Percentiles rank a stretch among this genome's conserved stretches.
Conservation (phyloP, 371 early-diverging fungal genomes). For the Mycotypha africana region DNA sequence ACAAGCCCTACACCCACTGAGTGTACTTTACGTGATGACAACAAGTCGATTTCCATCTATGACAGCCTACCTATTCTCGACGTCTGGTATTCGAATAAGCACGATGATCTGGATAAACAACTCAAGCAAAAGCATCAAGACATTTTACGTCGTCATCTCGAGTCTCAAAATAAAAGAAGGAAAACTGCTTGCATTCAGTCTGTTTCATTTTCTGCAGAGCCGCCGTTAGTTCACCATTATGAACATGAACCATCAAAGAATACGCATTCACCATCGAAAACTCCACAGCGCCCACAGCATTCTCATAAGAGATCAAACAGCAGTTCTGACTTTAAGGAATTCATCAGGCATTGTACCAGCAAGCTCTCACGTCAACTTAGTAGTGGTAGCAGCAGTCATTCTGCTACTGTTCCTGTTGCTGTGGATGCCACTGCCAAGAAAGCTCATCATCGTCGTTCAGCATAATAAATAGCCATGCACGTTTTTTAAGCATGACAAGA, state of each 20-base stretch:
- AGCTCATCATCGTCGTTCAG: too few species aligned
- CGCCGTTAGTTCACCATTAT: constrained; percentile 26
- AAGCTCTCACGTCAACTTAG: constrained; percentile 14
- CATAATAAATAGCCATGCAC: too few species aligned
- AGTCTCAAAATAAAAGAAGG: constrained; percentile 4
- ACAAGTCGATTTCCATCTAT: too few species aligned
- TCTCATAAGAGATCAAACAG: constrained; percentile 2
- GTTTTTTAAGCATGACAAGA: too few species aligned
- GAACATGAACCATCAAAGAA: neutral
- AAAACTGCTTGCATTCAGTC: neutral
- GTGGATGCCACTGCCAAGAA: too few species aligned
- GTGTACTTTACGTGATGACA: too few species aligned
- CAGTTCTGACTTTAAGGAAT: constrained; percentile 2
- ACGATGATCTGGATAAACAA: neutral
- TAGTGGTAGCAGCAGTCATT: neutral
- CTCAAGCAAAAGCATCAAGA: too few species aligned
- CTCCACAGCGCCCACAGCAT: constrained; percentile 13
- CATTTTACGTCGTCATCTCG: too few species aligned
- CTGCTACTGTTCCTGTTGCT: too few species aligned
- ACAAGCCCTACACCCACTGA: too few species aligned
- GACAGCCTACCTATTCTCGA: constrained; percentile 30
- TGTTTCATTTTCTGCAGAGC: constrained; percentile 28
- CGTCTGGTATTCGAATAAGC: constrained; percentile 24
- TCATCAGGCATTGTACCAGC: constrained; percentile 11
- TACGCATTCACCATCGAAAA: too few species aligned